Base-by-base conservation (phyloP, 2,329 filamentous ascomycete genomes). In the Colletotrichum paranaense region DNA sequence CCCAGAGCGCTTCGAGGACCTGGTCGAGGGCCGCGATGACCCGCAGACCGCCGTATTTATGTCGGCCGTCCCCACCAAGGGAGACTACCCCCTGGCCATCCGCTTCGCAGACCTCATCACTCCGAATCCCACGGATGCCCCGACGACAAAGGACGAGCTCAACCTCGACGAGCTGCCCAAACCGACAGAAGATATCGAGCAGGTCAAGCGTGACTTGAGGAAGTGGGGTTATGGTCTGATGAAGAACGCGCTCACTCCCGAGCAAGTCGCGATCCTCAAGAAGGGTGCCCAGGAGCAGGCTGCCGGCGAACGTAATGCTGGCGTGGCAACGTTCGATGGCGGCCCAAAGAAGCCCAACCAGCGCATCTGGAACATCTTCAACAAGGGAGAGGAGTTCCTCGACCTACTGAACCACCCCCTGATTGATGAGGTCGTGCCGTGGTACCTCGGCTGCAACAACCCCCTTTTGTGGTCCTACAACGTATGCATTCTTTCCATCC, bases 211-310 rank as follows among this genome's bases (percentile, higher is more conserved):
- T 11, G 67, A 70, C 55, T 22, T 70, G 19, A 38, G 52, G 28
- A 46, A 70, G 22, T 66, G 65, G 24, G 67, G 67, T 6, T 70
- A 70, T n/a, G 62, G 67, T n/a, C 67, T 70, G n/a, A 42, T 66
- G 53, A 70, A 70, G 38, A 60, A 70, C 24, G 67, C 67, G 2
- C 55, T 70, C 28, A 59, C 28, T 1, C 62, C 62, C 1, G 62
- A 65, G 30, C 53, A 70, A 53, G 62, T 66, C 12, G 19, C 35
- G 5, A 55, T 70, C 14, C 26, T 70, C 28, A 70, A 66, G 62
- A 70, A 53, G 16, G 62, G 62, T 1, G 46, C 35, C 5, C 67
- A 59, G 22, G 67, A 66, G 42, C 62, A 70, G 42, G 62, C 67
- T 5, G 62, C 67, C 16, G 62, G 67, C 7, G 62, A 70, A 19